Conservation (phyloP, 78 protist species). For the Polysphondylium violaceum region DNA sequence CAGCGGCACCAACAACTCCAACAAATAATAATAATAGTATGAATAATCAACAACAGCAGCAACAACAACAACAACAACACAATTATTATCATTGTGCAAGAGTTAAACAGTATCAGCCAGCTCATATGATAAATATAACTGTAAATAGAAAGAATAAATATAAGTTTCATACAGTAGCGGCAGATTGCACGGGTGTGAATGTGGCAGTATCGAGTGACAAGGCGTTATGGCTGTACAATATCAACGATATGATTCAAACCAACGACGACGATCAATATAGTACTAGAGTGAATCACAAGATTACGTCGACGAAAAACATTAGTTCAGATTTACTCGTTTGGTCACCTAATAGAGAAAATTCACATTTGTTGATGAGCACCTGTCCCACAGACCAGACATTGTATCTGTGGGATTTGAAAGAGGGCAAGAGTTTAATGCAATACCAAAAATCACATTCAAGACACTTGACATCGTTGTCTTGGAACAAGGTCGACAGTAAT, state of each 20-base stretch:
- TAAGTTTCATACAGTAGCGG: constrained; percentile 9
- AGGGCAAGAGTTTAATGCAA: background rate
- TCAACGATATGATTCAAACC: background rate
- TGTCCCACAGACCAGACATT: background rate
- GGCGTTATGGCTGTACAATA: background rate
- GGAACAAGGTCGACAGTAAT: constrained; percentile 33
- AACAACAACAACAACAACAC: too few relatives aligned
- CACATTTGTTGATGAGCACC: constrained; percentile 6
- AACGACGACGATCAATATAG: constrained; percentile 14
- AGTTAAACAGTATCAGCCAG: too few relatives aligned
- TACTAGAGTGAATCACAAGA: background rate
- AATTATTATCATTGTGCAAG: too few relatives aligned
- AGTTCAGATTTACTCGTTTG: constrained; percentile 8
- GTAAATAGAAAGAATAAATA: constrained; percentile 33
- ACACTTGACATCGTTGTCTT: constrained; percentile 47
- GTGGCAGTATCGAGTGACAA: constrained; percentile 18
- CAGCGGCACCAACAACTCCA: too few relatives aligned
- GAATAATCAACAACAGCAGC: too few relatives aligned
- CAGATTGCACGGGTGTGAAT: constrained; percentile 1
- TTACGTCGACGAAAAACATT: background rate
- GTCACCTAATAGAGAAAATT: background rate
- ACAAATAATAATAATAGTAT: too few relatives aligned
- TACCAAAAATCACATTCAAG: constrained; percentile 46
- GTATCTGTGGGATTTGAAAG: constrained; percentile 21
- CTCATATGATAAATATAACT: too few relatives aligned